Base-by-base conservation (phyloP, 2,329 filamentous ascomycete genomes). In the Immersiporthe knoxdaviesiana region DNA sequence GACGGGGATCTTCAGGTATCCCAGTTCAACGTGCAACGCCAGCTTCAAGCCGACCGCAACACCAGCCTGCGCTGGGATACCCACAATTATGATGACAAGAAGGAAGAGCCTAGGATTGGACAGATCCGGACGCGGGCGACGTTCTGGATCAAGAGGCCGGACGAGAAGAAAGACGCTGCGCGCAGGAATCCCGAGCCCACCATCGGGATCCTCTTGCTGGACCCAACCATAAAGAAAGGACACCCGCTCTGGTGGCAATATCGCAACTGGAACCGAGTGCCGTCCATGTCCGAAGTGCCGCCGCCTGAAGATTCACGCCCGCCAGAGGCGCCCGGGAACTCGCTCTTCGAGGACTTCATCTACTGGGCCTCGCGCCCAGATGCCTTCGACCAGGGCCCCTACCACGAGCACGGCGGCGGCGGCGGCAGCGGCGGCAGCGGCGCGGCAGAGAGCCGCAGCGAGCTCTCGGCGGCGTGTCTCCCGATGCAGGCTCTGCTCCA, bases 161-260 rank as follows among this genome's bases (percentile, higher is more conserved):
- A 73, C 11, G 24, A 73, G 21, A 61, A 72, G 2, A n/a, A 11
- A 4, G 32, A 39, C 16, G 1, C n/a, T 37, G 35, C 4, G 8
- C 35, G 35, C 37, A 47, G 39, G 4, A 67, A 71, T 4, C 68
- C 64, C 14, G 44, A 71, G 35, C 73, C 72, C 12, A 63, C 37
- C 14, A 47, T 69, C 11, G 69, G 67, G 21, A 69, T 67, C 35
- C 69, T 69, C 8, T 60, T 64, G 16, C 67, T 61, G 27, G 65
- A 68, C n/a, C 69, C 69, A 21, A 71, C 30, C 30, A 67, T 47
- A 6, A 35, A 47, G 2, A 47, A 37, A n/a, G 68, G 66, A 1
- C 52, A 71, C 21, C 73, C 74, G 0, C 58, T 76, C 54, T 77
- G 75, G 75, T 71, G 71, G n/a, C 74, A 75, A n/a, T 70, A 72